phyloP scores from a whole-genome alignment of 441 rosid species.

The Jatropha podagrica region DNA sequence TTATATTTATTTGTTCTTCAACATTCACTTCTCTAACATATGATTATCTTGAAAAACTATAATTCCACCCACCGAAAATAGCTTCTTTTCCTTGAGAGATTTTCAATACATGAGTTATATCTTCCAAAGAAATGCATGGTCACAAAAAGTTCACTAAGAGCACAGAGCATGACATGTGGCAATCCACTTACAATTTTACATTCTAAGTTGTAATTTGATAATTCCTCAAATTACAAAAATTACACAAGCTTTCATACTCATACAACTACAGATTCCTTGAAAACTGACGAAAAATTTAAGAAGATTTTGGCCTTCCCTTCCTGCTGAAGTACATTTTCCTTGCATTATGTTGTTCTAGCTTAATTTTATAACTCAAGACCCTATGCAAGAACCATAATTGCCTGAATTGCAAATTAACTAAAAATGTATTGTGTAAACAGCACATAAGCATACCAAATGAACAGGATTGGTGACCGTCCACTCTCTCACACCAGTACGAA shows the following conservation, averaged over 20 bases:
- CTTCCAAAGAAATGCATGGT: background rate
- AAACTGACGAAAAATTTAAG: background rate
- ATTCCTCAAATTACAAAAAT: background rate
- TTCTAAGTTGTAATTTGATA: background rate
- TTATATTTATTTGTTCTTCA: too few relatives aligned
- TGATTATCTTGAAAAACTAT: too few relatives aligned
- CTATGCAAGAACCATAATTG: background rate
- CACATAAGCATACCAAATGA: constrained; percentile 60
- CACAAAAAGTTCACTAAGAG: background rate
- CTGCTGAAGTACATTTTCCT: background rate
- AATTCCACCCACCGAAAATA: background rate
- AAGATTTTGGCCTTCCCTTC: background rate
- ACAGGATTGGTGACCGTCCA: constrained; percentile 92
- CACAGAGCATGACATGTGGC: background rate
- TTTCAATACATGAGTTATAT: background rate
- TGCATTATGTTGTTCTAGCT: background rate
- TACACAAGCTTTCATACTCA: background rate
- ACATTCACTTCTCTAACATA: too few relatives aligned
- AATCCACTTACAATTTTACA: background rate
- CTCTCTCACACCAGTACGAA: constrained; percentile 85
- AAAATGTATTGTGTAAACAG: constrained; percentile 4
- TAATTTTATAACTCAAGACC: background rate
- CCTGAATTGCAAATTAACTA: background rate
- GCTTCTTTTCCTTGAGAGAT: background rate
- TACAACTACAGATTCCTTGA: background rate